Evolutionary conservation across 257 asterid genomes (phyloP).

Genomic region (Nicotiana noctiflora): DNA sequence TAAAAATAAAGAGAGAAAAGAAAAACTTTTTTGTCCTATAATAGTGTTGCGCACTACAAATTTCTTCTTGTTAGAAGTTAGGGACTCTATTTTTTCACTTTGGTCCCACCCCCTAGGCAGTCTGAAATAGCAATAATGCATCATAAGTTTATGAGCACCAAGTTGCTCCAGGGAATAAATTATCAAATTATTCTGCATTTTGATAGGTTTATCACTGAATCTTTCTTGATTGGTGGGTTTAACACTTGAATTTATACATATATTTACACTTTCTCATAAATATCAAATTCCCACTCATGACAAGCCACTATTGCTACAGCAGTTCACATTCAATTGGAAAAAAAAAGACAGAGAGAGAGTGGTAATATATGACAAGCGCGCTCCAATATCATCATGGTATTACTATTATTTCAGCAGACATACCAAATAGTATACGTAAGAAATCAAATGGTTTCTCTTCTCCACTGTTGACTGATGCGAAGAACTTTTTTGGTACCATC

Average conservation of each 20-base stretch:
- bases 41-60: neutral
- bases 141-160: neutral
- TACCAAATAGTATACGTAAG: slow-evolving; percentile 67
- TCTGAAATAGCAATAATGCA: neutral
- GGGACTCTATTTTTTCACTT: neutral
- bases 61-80: neutral
- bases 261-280: neutral
- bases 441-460: slow-evolving; percentile 83
- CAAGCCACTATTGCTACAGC: neutral
- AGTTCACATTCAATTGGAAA: neutral
- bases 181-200: neutral
- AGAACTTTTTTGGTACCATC: slow-evolving; percentile 39
- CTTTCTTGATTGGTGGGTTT: neutral
- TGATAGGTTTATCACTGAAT: neutral
- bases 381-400: neutral
- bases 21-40: neutral
- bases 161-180: neutral
- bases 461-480: slow-evolving; percentile 50
- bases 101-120: neutral
- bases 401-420: neutral
- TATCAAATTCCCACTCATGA: neutral
- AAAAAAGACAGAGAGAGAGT: neutral
- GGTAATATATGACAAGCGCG: neutral
- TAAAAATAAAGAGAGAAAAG: neutral
- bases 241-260: neutral